Evolutionary conservation across 345 rosid species (phyloP), one percentile per base, ranked within the genome.

Genomic region (Gossypium arboreum): DNA sequence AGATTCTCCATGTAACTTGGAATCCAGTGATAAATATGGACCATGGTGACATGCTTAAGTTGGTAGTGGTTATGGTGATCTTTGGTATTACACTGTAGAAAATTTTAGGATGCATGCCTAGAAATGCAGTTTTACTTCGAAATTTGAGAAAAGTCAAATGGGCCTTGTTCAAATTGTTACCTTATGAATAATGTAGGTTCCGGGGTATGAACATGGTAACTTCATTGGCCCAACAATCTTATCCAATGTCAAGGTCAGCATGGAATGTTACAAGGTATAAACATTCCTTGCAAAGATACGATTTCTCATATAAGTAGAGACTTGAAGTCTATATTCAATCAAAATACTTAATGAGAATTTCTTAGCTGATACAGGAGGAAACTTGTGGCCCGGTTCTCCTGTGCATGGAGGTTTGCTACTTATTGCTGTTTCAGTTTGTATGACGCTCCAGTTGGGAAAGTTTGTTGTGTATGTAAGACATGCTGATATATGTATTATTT

Each of bases 191-290:
- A 67, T 41, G 54, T 73, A 88, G 91, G 91, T 85, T 72, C 85
- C 86, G 9, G 91, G 90, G 55, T 88, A 85, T 47, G 90, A 86
- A 77, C 74, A 77, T 34, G 91, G 94, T 67, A 86, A 86, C 80
- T 90, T 90, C 81, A 64, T 86, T 43, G 91, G 91, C 52, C 90
- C 90, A 10, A 85, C 94, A 69, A 86, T 88, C 64, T 72, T 90
- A 67, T 84, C 85, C n/a, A 82, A 79, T 73, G 85, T 90, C 68
- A 85, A 83, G 2, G 79, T 71, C 29, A 73, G 83, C 82, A 89
- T 88, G 94, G 94, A 85, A 17, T 86, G 90, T 75, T 88, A 79
- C 88, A 89, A 85, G 90, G 94, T 85, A 75, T 39, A 9, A 51
- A 20, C 68, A 17, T 45, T 78, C 51, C 41, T 68, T 44, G 13